Evolutionary conservation across 2,329 filamentous ascomycete genomes (phyloP).

Genomic region (Xylariaceae sp.): DNA sequence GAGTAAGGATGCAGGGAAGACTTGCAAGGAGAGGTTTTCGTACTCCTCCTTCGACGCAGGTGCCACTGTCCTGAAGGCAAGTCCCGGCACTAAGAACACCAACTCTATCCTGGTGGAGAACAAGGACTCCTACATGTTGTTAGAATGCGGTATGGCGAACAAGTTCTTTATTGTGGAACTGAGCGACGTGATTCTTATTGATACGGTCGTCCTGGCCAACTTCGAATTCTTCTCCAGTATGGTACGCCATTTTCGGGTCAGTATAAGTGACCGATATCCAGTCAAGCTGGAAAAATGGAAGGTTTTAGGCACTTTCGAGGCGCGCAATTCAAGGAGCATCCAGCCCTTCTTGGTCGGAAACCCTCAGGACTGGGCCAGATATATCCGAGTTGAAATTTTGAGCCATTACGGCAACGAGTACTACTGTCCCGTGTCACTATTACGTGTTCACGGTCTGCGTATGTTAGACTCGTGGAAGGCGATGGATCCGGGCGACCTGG

Average conservation of each 20-base stretch:
- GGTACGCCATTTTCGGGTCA: slow-evolving; percentile 84
- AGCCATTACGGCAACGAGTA: slow-evolving; percentile 95
- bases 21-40: slow-evolving; percentile 95
- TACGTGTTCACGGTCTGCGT: slow-evolving; percentile 92
- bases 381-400: slow-evolving; percentile 85
- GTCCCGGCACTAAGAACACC: slow-evolving; percentile 78
- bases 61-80: slow-evolving; percentile 87
- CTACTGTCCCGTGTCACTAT: slow-evolving; percentile 87
- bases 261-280: slow-evolving; percentile 91
- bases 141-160: slow-evolving; percentile 79
- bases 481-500: slow-evolving; percentile 63
- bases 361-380: slow-evolving; percentile 92
- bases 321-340: slow-evolving; percentile 86
- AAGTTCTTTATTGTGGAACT: slow-evolving; percentile 95
- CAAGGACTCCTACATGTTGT: slow-evolving; percentile 97
- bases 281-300: slow-evolving; percentile 92
- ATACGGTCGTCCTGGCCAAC: slow-evolving; percentile 95
- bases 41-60: slow-evolving; percentile 97
- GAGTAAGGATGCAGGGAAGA: slow-evolving; percentile 92
- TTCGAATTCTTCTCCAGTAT: slow-evolving; percentile 99
- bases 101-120: slow-evolving; percentile 91
- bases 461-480: slow-evolving; percentile 93
- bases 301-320: slow-evolving; percentile 81
- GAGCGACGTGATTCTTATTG: slow-evolving; percentile 80
- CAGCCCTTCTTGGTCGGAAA: slow-evolving; percentile 94